Evolutionary conservation across 1,139 yeast genomes (phyloP).

Genomic region (Yamadazyma songkhlaensis): DNA sequence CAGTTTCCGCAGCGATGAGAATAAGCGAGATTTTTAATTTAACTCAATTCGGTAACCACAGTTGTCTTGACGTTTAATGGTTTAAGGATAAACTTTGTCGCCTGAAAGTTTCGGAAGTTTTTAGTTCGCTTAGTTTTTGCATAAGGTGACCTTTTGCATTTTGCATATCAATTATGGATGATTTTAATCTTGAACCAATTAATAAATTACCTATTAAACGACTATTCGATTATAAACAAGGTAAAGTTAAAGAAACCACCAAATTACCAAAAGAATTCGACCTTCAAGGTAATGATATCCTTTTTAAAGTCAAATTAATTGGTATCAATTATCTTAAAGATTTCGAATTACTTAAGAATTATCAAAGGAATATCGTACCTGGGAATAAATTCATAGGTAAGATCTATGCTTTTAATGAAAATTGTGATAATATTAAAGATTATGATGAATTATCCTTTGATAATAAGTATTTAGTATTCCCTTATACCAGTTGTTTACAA

Average conservation of each 20-base stretch:
- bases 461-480: conserved; percentile 32
- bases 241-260: conserved; percentile 24
- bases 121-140: too few species aligned
- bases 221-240: conserved; percentile 21
- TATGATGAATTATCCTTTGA: conserved; percentile 8
- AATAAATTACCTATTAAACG: conserved; percentile 26
- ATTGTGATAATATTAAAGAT: conserved; percentile 3
- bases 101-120: too few species aligned
- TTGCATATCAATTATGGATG: too few species aligned
- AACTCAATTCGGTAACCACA: not conserved
- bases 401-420: conserved; percentile 15
- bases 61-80: not conserved
- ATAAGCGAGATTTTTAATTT: conserved; percentile 1
- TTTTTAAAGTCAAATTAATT: conserved; percentile 30
- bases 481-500: conserved; percentile 33
- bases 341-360: conserved; percentile 10
- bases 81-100: not conserved
- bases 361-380: conserved; percentile 24
- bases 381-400: conserved; percentile 32
- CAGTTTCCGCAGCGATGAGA: not conserved
- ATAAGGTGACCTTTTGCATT: too few species aligned
- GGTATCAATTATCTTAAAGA: conserved; percentile 22
- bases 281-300: conserved; percentile 19
- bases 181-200: conserved; percentile 2
- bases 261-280: conserved; percentile 28